Evolutionary conservation across 2,329 filamentous ascomycete species (phyloP).

Genomic region (Pestalotiopsis sp.): DNA sequence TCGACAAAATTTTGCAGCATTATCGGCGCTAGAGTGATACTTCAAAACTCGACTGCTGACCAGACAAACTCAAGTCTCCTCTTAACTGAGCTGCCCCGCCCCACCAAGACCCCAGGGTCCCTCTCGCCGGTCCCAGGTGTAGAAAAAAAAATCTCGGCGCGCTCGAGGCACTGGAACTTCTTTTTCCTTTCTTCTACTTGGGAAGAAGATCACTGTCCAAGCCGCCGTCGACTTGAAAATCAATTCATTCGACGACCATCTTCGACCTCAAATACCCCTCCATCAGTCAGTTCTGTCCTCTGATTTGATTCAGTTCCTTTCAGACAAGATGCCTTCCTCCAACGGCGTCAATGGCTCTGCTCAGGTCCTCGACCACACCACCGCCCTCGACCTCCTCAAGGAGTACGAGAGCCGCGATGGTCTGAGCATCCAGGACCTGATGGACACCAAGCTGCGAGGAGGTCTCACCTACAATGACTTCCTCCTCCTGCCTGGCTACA

Average conservation of each 20-base stretch:
- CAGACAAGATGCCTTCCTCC: conserved; percentile 68
- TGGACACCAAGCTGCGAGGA: conserved; percentile 89
- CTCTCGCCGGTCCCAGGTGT: conserved; percentile 3
- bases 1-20: not conserved
- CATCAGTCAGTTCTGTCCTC: conserved; percentile 33
- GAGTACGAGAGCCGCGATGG: conserved; percentile 84
- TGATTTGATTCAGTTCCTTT: conserved; percentile 18
- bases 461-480: conserved; percentile 99
- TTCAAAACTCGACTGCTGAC: not conserved
- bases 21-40: not conserved
- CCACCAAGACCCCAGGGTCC: conserved; percentile 4
- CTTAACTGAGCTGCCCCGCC: conserved; percentile 10
- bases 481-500: conserved; percentile 93
- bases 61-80: not conserved
- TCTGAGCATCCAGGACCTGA: conserved; percentile 80
- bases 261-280: conserved; percentile 45
- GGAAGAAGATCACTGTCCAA: conserved; percentile 54
- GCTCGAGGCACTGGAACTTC: conserved; percentile 31
- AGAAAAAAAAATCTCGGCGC: conserved; percentile 44
- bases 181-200: conserved; percentile 50
- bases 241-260: conserved; percentile 34
- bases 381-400: conserved; percentile 78
- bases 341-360: conserved; percentile 61
- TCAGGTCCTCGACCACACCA: conserved; percentile 71
- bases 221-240: conserved; percentile 34